Evolutionary conservation across 1,284 basidiomycete species (phyloP).

Genomic region (Sporisorium exsertum): DNA sequence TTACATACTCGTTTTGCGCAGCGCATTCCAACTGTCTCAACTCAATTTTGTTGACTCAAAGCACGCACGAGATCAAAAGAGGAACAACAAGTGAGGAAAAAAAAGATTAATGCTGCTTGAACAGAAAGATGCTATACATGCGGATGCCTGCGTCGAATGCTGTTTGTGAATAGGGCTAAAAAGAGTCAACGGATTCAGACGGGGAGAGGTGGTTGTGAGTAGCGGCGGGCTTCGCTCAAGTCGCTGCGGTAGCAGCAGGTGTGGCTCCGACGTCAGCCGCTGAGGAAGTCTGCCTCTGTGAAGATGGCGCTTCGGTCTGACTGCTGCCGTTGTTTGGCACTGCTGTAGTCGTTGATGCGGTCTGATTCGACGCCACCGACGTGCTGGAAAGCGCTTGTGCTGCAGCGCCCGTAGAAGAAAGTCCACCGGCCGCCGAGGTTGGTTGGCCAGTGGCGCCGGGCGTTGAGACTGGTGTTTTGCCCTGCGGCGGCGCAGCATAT

Average conservation of each 20-base stretch:
- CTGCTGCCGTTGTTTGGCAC: not conserved
- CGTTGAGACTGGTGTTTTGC: slow-evolving; percentile 1
- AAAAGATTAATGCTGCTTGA: not conserved
- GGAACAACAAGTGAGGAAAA: not conserved
- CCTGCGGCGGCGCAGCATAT: slow-evolving; percentile 4
- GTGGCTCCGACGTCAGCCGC: not conserved
- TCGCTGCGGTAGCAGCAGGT: slow-evolving; percentile 1
- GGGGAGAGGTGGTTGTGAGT: not conserved
- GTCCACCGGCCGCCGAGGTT: not conserved
- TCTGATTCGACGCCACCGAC: slow-evolving; percentile 10
- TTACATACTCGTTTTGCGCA: too few species aligned
- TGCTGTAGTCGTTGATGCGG: not conserved
- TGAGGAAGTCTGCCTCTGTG: not conserved
- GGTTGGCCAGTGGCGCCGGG: not conserved
- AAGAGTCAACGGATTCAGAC: not conserved
- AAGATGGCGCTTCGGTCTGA: not conserved
- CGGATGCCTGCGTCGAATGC: not conserved
- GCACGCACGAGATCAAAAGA: not conserved
- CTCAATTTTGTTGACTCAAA: not conserved
- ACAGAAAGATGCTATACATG: slow-evolving; percentile 19
- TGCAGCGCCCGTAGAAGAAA: slow-evolving; percentile 43
- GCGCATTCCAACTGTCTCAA: too few species aligned
- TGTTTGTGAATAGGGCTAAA: not conserved
- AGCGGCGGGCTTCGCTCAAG: not conserved
- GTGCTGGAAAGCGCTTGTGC: slow-evolving; percentile 35